A percentile compares a stretch with the other conserved stretches of the same genome.
Conservation (phyloP, 2,329 filamentous ascomycete genomes). For the Calycina herbarum region DNA sequence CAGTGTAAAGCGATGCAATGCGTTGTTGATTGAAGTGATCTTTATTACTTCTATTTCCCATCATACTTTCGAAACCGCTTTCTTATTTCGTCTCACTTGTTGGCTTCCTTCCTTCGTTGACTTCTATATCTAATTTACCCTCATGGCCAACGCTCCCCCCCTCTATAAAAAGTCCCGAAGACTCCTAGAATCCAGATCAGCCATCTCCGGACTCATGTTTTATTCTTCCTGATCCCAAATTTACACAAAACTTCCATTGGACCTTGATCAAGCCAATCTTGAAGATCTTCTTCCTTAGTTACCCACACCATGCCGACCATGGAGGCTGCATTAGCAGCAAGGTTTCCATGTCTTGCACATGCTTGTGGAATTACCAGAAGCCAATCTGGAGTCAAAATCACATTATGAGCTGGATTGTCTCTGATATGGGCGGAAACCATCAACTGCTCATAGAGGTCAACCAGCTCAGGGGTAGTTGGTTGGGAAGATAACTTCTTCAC, state of each 20-base stretch:
- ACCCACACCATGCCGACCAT: conserved; percentile 42
- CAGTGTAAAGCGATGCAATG: no score
- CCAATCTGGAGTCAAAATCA: conserved; percentile 38
- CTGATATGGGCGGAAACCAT: conserved; percentile 13
- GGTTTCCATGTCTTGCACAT: conserved; percentile 33
- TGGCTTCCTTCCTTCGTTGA: no score
- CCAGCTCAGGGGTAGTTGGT: background rate
- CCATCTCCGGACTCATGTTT: background rate
- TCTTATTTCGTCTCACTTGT: no score
- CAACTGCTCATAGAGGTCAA: background rate
- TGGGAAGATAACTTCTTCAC: background rate
- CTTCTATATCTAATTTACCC: no score
- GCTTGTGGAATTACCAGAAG: conserved; percentile 40
- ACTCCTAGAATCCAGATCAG: background rate
- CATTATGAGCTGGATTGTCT: conserved; percentile 37
- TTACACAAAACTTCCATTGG: conserved; percentile 20
- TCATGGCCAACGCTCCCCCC: no score
- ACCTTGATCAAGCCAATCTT: conserved; percentile 33
- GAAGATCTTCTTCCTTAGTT: conserved; percentile 27
- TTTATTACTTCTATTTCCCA: no score
- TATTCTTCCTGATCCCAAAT: background rate
- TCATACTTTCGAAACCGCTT: no score
- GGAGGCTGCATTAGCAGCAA: conserved; percentile 37
- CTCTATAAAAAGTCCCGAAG: background rate
- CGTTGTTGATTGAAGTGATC: no score